Base-by-base conservation (phyloP, 2,329 filamentous ascomycete species). In the Sporothrix dimorphospora region DNA sequence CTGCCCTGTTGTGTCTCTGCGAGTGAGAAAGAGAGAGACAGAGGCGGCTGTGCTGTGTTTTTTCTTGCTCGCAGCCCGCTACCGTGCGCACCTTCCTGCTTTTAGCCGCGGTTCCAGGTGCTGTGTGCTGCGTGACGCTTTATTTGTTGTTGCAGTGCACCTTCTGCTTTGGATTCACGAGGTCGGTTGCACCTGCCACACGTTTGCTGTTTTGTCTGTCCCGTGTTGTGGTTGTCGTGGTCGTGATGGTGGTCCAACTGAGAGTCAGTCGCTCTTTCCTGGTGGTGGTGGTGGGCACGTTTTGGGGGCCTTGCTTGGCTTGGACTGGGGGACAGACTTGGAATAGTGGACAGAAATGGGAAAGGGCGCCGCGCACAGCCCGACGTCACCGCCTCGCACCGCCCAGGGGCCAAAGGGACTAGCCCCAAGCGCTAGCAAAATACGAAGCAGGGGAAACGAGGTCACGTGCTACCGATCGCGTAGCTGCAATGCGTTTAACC, bases 131-230 rank as follows among this genome's bases (percentile, higher is more conserved):
- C 27, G 57, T 61, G 57, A n/a, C 57, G 42, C 34, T 47, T 66
- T 66, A 19, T 30, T 63, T 1, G 2, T 34, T 34, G 12, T 14
- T 30, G 53, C 53, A 19, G 47, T 21, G 38, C 34, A 24, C n/a
- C 27, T 59, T 34, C 47, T 19, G 42, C 11, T 24, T 34, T n/a
- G 30, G 6, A n/a, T 49, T 30, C 55, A 34, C 19, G 65, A n/a
- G 30, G 65, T 38, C 45, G 45, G 27, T 67, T 16, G 65, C 65
- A 51, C 65, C 65, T 67, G 65, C 65, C 65, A 38, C 65, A 38
- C 65, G 16, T 1, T 38, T 38, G n/a, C 16, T 24, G 42, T 21
- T 34, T 34, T 19, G 65, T 67, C n/a, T 27, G 14, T 47, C 27
- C 45, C 24, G 63, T n/a, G 65, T 38, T 1, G 27, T 65, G n/a